Percentiles rank a stretch among this genome's conserved stretches.
These are phyloP conservation scores for Mycena citricolor DNA, from an alignment of 1,284 basidiomycete species.

Conservation along the genomic window DNA sequence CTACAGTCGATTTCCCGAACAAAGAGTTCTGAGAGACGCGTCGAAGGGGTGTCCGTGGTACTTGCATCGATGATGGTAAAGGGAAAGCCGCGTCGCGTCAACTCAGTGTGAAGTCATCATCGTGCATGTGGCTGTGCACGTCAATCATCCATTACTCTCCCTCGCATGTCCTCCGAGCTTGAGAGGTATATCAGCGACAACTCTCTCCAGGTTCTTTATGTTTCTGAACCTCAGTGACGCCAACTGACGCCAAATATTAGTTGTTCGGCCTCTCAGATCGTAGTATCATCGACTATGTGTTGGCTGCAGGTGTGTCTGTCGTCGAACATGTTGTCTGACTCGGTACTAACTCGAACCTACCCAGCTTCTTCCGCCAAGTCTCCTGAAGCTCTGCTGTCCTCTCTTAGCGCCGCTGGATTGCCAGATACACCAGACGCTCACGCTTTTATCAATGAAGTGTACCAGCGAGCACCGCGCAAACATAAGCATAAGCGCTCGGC, in stretches of 20 bases:
- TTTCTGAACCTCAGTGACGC: background rate
- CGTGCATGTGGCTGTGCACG: too few species aligned
- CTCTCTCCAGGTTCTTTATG: conserved; percentile 62
- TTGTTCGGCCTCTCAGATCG: conserved; percentile 81
- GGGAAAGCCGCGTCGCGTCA: background rate
- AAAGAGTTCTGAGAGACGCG: conserved; percentile 91
- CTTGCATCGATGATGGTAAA: background rate
- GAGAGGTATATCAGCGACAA: conserved; percentile 87
- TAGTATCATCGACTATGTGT: conserved; percentile 82
- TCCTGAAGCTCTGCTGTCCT: conserved; percentile 72
- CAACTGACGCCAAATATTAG: conserved; percentile 45
- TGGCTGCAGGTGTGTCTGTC: conserved; percentile 72
- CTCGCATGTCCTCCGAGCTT: conserved; percentile 55
- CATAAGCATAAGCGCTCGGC: conserved; percentile 53
- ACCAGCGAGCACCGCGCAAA: conserved; percentile 75
- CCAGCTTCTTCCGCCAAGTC: conserved; percentile 81
- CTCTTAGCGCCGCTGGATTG: conserved; percentile 78
- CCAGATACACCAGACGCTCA: conserved; percentile 79
- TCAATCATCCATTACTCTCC: too few species aligned
- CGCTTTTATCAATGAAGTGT: conserved; percentile 78
- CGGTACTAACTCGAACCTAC: conserved; percentile 22
- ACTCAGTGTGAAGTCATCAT: too few species aligned
- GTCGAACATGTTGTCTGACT: conserved; percentile 14
- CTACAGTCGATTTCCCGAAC: conserved; percentile 72
- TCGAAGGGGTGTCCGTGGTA: conserved; percentile 73